Percentiles rank a stretch among this genome's conserved stretches.
phyloP scores from a whole-genome alignment of 106 monocot genomes.

The Hemerocallis citrina region DNA sequence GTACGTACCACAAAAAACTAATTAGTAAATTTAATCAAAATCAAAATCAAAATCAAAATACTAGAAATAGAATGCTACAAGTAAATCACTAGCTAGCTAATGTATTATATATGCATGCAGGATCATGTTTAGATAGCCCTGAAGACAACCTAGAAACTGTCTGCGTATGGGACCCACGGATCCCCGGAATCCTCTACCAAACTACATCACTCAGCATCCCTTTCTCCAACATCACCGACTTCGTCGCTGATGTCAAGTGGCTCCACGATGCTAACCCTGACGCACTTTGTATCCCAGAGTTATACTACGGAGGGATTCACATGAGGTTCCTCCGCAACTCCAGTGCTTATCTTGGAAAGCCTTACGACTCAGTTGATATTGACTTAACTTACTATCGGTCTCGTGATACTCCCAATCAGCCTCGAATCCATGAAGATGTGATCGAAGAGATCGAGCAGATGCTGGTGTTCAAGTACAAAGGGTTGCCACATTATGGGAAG shows the following conservation, averaged over 20 bases:
- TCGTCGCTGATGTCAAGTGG: conserved; percentile 48
- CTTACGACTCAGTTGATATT: conserved; percentile 3
- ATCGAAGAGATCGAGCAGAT: conserved; percentile 86
- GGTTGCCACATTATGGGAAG: conserved; percentile 7
- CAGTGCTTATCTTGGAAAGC: conserved; percentile 39
- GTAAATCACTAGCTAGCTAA: no score
- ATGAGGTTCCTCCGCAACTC: conserved; percentile 46
- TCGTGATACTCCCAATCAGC: conserved; percentile 29
- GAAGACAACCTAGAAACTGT: conserved; percentile 40
- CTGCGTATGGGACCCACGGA: conserved; percentile 49
- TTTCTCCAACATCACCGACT: conserved; percentile 29
- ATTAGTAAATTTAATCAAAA: no score
- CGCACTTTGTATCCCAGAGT: conserved; percentile 38
- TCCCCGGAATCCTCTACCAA: conserved; percentile 32
- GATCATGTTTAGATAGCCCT: conserved; percentile 22
- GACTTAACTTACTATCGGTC: conserved; percentile 54
- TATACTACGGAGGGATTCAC: conserved; percentile 34
- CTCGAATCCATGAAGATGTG: conserved; percentile 43
- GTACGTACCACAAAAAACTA: no score
- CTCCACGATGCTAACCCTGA: conserved; percentile 23
- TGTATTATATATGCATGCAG: no score
- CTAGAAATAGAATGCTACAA: no score
- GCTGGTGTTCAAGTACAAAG: conserved; percentile 60
- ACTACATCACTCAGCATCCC: conserved; percentile 31
- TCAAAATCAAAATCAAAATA: no score